Evolutionary conservation across 2,329 filamentous ascomycete species (phyloP).

Genomic region (Hymenoscyphus fraxineus): DNA sequence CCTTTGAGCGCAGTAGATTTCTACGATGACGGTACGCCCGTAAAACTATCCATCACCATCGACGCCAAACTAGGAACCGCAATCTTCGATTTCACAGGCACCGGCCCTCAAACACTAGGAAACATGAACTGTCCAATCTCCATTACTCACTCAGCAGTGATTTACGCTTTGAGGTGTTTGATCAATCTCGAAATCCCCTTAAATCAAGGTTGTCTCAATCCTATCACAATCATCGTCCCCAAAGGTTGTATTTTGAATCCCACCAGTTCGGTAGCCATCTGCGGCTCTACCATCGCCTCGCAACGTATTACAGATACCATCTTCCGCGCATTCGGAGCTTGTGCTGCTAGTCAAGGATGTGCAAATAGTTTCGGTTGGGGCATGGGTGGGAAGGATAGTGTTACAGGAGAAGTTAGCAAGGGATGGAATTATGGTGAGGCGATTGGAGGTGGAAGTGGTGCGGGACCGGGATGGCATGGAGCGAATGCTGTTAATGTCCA

Average conservation of each 20-base stretch:
- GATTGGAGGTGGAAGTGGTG: constrained; percentile 71
- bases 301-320: constrained; percentile 80
- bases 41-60: constrained; percentile 69
- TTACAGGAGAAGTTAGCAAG: constrained; percentile 49
- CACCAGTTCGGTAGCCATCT: constrained; percentile 72
- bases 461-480: constrained; percentile 68
- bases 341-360: constrained; percentile 72
- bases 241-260: constrained; percentile 71
- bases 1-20: constrained; percentile 63
- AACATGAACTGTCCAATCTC: constrained; percentile 77
- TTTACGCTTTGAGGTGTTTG: constrained; percentile 75
- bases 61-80: constrained; percentile 65
- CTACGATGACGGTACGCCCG: constrained; percentile 80
- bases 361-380: constrained; percentile 73
- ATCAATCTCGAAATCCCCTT: constrained; percentile 79
- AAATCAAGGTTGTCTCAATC: constrained; percentile 76
- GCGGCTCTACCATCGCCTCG: constrained; percentile 73
- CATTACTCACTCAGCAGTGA: constrained; percentile 76
- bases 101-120: constrained; percentile 69
- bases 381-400: constrained; percentile 4
- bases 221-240: constrained; percentile 68
- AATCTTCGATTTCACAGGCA: constrained; percentile 71
- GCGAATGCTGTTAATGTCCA: constrained; percentile 74
- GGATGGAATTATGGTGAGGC: constrained; percentile 85
- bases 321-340: constrained; percentile 71